These are phyloP conservation scores for Boletus sp. DNA, from an alignment of 768 basidiomycete species.

Conservation along the genomic window DNA sequence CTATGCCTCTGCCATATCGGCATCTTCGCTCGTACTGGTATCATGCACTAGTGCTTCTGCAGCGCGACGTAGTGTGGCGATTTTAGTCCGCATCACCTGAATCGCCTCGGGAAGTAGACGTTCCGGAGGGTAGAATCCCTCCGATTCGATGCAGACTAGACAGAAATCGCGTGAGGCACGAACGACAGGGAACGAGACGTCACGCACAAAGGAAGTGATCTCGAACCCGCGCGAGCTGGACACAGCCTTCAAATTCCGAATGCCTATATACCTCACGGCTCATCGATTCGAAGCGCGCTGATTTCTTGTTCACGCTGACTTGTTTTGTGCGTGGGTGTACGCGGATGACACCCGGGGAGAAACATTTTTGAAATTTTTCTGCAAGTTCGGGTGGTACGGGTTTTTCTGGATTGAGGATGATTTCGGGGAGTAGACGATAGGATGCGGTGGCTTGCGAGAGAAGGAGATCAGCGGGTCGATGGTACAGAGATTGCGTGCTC, in stretches of 20 bases:
- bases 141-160: conserved; percentile 85
- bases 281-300: conserved; percentile 82
- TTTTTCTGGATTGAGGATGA: conserved; percentile 62
- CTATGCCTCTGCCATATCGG: conserved; percentile 49
- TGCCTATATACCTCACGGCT: conserved; percentile 90
- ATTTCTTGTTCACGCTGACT: conserved; percentile 58
- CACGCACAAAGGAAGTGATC: conserved; percentile 91
- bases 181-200: not conserved
- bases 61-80: conserved; percentile 54
- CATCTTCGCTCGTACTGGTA: conserved; percentile 41
- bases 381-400: conserved; percentile 76
- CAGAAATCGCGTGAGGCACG: not conserved
- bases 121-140: conserved; percentile 84
- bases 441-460: conserved; percentile 82
- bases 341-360: conserved; percentile 77
- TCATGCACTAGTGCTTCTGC: conserved; percentile 55
- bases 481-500: conserved; percentile 20
- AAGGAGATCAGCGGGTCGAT: not conserved
- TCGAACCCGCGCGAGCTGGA: conserved; percentile 79
- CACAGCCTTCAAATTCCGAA: conserved; percentile 81
- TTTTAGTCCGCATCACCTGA: conserved; percentile 78
- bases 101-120: conserved; percentile 78
- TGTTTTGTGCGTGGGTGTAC: conserved; percentile 54
- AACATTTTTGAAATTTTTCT: conserved; percentile 83
- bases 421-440: conserved; percentile 86